Evolutionary conservation across 148 eudicot genomes (phyloP), one percentile per base, ranked within the genome.

Genomic region (Rhododendron henanense): DNA sequence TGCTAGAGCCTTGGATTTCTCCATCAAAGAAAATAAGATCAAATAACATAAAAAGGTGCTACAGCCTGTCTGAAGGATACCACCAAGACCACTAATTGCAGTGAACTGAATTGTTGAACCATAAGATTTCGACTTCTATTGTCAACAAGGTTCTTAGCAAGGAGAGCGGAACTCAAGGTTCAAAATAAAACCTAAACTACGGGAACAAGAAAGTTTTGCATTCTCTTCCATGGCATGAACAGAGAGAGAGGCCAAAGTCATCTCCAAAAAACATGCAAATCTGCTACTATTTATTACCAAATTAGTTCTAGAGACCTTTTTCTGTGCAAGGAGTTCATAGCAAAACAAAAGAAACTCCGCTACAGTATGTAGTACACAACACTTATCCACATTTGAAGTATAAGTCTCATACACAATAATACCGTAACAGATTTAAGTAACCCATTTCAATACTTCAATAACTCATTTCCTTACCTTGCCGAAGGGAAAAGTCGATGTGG

Each of bases 401-500:
- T 50, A 78, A 75, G 67, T 59, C 16, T 13, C 53, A 18, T 73
- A 50, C 35, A 59, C n/a, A 83, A 65, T 18, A 37, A 77, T 14
- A 55, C 67, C 71, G 6, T 25, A 71, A 81, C 1, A 47, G 28
- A 82, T 25, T 31, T 13, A 14, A 3, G 13, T 5, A 84, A 83
- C 77, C n/a, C 16, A 82, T 25, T 65, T 35, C 53, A 87, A 6
- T 67, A 74, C 37, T 13, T 10, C 48, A 21, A 71, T 37, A 21
- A 47, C 79, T 39, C 39, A 10, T 79, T 53, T 31, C 86, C 92
- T 84, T 91, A 97, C 99, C 99, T 94, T 81, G 98, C 98, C 84
- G 96, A 94, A 84, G 96, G 93, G 83, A 94, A 94, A 84, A 97
- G 98, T 48, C 98, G 96, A 86, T 97, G 99, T 7, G 98, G 82